Evolutionary conservation across 352 stramenopile species (phyloP).

Genomic region (Phytophthora pini): DNA sequence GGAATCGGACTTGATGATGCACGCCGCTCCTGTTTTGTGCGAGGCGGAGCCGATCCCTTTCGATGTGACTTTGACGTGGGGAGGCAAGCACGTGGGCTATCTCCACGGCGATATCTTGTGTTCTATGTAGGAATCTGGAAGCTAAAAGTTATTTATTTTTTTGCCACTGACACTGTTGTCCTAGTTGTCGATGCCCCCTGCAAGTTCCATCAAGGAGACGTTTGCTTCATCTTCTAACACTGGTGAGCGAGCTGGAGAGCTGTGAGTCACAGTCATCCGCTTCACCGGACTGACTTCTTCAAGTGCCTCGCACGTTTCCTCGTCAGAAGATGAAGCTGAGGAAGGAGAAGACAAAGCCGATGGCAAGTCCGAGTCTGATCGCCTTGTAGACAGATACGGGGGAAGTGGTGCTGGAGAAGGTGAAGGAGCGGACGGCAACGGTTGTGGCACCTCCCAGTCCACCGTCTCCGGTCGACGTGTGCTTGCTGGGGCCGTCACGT

Average conservation of each 20-base stretch:
- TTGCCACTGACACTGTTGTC: constrained; percentile 6
- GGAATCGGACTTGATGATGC: constrained; percentile 56
- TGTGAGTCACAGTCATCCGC: not conserved
- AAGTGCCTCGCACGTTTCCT: constrained; percentile 22
- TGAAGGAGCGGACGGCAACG: constrained; percentile 46
- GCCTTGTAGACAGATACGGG: constrained; percentile 35
- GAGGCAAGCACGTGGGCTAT: constrained; percentile 69
- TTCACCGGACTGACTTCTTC: constrained; percentile 23
- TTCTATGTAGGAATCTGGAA: constrained; percentile 37
- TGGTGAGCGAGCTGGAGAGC: not conserved
- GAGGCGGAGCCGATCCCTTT: constrained; percentile 66
- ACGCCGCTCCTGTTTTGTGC: constrained; percentile 48
- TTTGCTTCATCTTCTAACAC: constrained; percentile 18
- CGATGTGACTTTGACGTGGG: constrained; percentile 75
- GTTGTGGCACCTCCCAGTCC: constrained; percentile 48
- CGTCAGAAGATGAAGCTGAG: constrained; percentile 36
- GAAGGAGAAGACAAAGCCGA: constrained; percentile 30
- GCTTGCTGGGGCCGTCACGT: constrained; percentile 31
- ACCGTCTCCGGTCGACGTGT: constrained; percentile 5
- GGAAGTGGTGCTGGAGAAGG: constrained; percentile 42
- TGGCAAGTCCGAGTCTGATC: constrained; percentile 23
- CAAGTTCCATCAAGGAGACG: constrained; percentile 67
- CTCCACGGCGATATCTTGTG: constrained; percentile 56
- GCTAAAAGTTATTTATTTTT: constrained; percentile 33
- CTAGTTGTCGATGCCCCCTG: constrained; percentile 17